Evolutionary conservation across 2,329 filamentous ascomycete species (phyloP), one percentile per base, ranked within the genome.

Genomic region (Macrophomina tecta): DNA sequence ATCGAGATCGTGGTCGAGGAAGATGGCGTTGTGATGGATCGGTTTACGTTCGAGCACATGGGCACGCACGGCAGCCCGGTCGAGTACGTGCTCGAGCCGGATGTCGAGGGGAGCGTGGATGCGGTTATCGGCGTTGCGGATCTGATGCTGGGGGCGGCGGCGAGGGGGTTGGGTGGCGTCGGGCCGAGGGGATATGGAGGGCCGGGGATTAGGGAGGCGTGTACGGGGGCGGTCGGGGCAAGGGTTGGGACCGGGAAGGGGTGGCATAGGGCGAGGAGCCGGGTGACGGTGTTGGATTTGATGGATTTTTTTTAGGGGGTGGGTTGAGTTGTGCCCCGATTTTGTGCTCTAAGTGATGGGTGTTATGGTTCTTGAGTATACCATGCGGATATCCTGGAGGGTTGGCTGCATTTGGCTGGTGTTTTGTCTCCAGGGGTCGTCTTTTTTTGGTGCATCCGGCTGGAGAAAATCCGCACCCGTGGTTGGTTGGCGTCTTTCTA

Each of bases 11-110:
- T 87, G 11, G 83, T 93, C 1, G 76, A 73, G 68, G 76, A 81
- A 1, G 42, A 62, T 32, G 76, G 83, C 14, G 86, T 86, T 0
- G 75, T 77, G 1, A 71, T 89, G 36, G 81, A 82, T 2, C 86
- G 53, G n/a, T 61, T 60, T 9, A 40, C 55, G 11, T 65, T 56
- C 52, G 86, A 85, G 0, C 92, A 86, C 73, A 75, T 92, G 6
- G 91, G 91, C 16, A 82, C 82, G 1, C 73, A 88, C 3, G 83
- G 81, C 36, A 90, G 87, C 55, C 77, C 75, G 36, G 88, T 93
- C 63, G 73, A 77, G 18, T 93, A 93, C 72, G 79, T 82, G 48
- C 78, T 93, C 11, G 75, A 80, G 16, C 83, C 90, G 0, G 89
- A 91, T 64, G 70, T 75, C 0, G 73, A 73, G 18, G 87, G 87